These are phyloP conservation scores for Scutellaria minor DNA, from an alignment of 257 asterid genomes.

Conservation along the genomic window DNA sequence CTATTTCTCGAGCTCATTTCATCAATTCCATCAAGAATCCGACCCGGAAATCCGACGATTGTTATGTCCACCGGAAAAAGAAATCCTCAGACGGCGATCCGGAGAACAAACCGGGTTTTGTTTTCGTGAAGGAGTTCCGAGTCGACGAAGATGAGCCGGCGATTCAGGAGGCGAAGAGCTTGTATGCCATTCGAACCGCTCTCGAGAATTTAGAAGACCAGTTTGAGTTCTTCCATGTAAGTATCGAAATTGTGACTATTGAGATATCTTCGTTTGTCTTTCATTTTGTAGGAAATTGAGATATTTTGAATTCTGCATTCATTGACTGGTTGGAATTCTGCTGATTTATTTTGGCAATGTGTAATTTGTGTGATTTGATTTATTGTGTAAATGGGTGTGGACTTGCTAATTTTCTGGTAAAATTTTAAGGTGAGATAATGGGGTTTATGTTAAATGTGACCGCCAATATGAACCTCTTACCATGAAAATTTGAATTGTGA, in stretches of 20 bases:
- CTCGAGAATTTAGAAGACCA: conserved; percentile 96
- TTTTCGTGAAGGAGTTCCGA: conserved; percentile 72
- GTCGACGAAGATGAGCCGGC: conserved; percentile 65
- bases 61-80: conserved; percentile 46
- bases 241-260: conserved; percentile 9
- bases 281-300: background rate
- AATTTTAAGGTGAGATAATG: background rate
- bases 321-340: conserved; percentile 14
- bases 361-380: background rate
- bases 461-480: conserved; percentile 16
- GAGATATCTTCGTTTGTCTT: background rate
- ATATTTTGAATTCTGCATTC: background rate
- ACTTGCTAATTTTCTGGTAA: background rate
- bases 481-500: background rate
- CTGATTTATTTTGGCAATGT: background rate
- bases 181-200: conserved; percentile 82
- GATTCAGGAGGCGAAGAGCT: conserved; percentile 88
- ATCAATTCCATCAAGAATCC: conserved; percentile 70
- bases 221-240: conserved; percentile 87
- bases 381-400: background rate
- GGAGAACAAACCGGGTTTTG: conserved; percentile 59
- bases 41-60: conserved; percentile 45
- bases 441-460: background rate
- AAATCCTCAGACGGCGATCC: conserved; percentile 42
- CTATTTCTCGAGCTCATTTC: conserved; percentile 83